Percentiles rank a stretch among this genome's conserved stretches.
Evolutionary conservation across 108 stramenopile genomes (phyloP).

Genomic region (Parietichytrium sp.): DNA sequence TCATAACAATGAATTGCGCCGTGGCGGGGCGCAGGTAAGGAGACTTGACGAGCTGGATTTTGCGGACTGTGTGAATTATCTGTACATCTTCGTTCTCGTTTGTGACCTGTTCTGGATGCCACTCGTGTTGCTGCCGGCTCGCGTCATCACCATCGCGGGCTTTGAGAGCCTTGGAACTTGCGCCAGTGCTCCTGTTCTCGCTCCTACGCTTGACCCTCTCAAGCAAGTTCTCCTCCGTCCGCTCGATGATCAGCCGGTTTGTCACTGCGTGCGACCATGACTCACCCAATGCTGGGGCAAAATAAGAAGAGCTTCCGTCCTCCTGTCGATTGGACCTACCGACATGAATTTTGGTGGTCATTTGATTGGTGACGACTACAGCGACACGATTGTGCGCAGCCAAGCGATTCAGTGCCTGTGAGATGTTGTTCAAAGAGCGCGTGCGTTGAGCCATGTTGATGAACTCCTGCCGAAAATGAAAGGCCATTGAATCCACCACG

Average conservation of each 20-base stretch:
- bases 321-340: neutral
- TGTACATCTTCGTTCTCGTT: too few species aligned
- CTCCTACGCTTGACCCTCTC: too few species aligned
- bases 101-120: too few species aligned
- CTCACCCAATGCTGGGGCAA: slow-evolving; percentile 86
- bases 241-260: slow-evolving; percentile 69
- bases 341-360: slow-evolving; percentile 73
- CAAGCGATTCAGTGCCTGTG: slow-evolving; percentile 70
- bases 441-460: slow-evolving; percentile 65
- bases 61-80: slow-evolving; percentile 55
- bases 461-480: slow-evolving; percentile 77
- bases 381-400: slow-evolving; percentile 69
- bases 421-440: slow-evolving; percentile 65
- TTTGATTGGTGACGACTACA: slow-evolving; percentile 86
- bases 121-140: too few species aligned
- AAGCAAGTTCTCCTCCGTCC: too few species aligned
- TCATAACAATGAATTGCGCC: slow-evolving; percentile 62
- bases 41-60: slow-evolving; percentile 70
- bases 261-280: slow-evolving; percentile 89
- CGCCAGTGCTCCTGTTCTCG: too few species aligned
- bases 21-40: slow-evolving; percentile 65
- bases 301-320: slow-evolving; percentile 42
- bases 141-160: too few species aligned
- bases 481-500: slow-evolving; percentile 87
- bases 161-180: too few species aligned